Percentiles rank a stretch among this genome's conserved stretches.
Evolutionary conservation across 805 yeast species (phyloP).

Genomic region (Myxozyma neotropica): DNA sequence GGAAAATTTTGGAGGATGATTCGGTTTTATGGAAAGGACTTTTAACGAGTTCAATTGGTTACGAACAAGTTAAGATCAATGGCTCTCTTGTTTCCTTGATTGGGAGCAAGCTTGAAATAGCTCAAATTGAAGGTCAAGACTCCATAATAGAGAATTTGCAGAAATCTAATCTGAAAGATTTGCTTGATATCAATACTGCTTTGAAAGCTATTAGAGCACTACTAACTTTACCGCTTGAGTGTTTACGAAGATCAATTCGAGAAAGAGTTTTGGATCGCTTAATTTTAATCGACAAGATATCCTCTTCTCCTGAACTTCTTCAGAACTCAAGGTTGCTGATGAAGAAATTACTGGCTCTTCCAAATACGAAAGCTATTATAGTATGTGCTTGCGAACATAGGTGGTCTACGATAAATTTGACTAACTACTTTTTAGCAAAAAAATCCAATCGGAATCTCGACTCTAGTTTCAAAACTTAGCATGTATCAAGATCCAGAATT

Average conservation of each 20-base stretch:
- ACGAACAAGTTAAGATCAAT: constrained; percentile 18
- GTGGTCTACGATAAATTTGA: constrained; percentile 52
- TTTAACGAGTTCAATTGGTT: background rate
- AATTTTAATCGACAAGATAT: constrained; percentile 8
- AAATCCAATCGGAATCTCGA: constrained; percentile 1
- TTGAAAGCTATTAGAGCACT: constrained; percentile 2
- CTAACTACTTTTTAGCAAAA: constrained; percentile 40
- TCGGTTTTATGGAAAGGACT: background rate
- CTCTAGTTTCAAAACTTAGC: background rate
- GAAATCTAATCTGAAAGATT: background rate
- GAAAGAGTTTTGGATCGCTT: constrained; percentile 18
- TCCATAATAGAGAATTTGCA: background rate
- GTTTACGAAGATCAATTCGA: constrained; percentile 9
- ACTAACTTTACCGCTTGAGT: constrained; percentile 11
- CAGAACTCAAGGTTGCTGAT: constrained; percentile 5
- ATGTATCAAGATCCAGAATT: background rate
- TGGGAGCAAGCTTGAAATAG: constrained; percentile 5
- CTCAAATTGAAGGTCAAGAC: background rate
- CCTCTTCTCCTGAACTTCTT: background rate
- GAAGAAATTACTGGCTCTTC: constrained; percentile 7
- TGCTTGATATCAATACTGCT: background rate
- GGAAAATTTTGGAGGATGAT: constrained; percentile 1
- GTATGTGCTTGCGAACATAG: constrained; percentile 1
- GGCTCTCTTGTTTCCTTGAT: background rate
- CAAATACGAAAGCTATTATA: constrained; percentile 23